Evolutionary conservation across 805 yeast species (phyloP).

Genomic region (Yarrowia hollandica): DNA sequence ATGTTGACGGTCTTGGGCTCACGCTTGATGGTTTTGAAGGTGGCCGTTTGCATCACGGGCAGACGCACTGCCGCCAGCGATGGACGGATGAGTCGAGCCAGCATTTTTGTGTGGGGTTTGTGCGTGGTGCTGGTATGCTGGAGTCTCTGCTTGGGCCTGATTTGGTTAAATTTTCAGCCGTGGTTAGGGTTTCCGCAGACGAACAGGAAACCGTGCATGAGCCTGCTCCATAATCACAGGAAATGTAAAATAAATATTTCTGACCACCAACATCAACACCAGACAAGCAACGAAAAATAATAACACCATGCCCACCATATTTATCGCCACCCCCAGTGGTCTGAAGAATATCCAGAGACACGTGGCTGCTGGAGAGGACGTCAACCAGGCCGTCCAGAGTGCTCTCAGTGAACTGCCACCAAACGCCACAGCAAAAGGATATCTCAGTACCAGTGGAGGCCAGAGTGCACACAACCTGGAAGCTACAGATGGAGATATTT

Average conservation of each 20-base stretch:
- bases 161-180: slow-evolving; percentile 13
- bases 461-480: background rate
- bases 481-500: slow-evolving; percentile 2
- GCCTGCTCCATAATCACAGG: background rate
- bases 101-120: background rate
- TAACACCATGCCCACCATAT: slow-evolving; percentile 29
- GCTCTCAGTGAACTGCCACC: slow-evolving; percentile 3
- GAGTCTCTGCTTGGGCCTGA: background rate
- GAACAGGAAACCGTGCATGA: background rate
- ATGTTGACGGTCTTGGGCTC: slow-evolving; percentile 36
- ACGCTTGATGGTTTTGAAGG: slow-evolving; percentile 1
- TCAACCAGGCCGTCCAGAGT: background rate
- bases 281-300: background rate
- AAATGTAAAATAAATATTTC: background rate
- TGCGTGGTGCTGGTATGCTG: slow-evolving; percentile 5
- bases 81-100: slow-evolving; percentile 29
- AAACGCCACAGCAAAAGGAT: slow-evolving; percentile 9
- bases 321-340: slow-evolving; percentile 31
- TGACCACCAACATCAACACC: background rate
- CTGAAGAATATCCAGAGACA: slow-evolving; percentile 12
- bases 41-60: slow-evolving; percentile 23
- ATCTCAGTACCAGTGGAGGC: slow-evolving; percentile 6
- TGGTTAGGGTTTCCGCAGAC: slow-evolving; percentile 7
- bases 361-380: background rate
- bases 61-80: slow-evolving; percentile 27